Base-by-base conservation (phyloP, 805 yeast species). In the Cyberlindnera xishuangbannaensis region DNA sequence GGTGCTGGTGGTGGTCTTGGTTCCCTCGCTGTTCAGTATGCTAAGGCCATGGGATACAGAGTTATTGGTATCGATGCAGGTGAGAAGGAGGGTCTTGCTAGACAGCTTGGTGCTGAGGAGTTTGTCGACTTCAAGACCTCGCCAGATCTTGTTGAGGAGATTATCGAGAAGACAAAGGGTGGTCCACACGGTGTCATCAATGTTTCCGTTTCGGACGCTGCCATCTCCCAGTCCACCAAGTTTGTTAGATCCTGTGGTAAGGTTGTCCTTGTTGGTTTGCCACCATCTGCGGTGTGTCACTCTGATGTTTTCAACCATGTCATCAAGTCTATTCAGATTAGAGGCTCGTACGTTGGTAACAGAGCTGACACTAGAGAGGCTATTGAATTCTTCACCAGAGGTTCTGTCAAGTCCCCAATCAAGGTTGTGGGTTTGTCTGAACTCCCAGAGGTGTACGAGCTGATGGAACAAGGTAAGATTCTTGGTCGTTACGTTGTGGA, bases 321-420 rank as follows among this genome's bases (percentile, higher is more conserved):
- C 40, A 75, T 79, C 49, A 80, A 72, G 61, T 73, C 83, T 28
- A 65, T 80, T 58, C 65, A 67, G 53, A 78, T 84, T 55, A 73
- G 67, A 55, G 94, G 92, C 45, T 82, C 94, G 28, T 81, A 81
- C 55, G 95, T 84, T 42, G 95, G 95, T 48, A 83, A 82, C 74
- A 78, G 92, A 63, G 81, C 81, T 43, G 95, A 84, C 64, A 70
- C 90, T 40, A 71, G 78, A 42, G 87, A 79, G 61, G 86, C 86
- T 30, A 55, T 79, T 37, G 84, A 79, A 50, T 78, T 79, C 69
- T 79, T 76, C 55, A 41, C 68, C 39, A 69, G 84, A 60, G 86
- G 86, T 36, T 62, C 73, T 48, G 76, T 79, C 50, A 61, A 68
- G 43, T 71, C 82, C 34, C 83, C 79, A 41, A 74, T 74, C 51